Conservation (phyloP, 2,329 filamentous ascomycete genomes). For the Peltaster fructicola region DNA sequence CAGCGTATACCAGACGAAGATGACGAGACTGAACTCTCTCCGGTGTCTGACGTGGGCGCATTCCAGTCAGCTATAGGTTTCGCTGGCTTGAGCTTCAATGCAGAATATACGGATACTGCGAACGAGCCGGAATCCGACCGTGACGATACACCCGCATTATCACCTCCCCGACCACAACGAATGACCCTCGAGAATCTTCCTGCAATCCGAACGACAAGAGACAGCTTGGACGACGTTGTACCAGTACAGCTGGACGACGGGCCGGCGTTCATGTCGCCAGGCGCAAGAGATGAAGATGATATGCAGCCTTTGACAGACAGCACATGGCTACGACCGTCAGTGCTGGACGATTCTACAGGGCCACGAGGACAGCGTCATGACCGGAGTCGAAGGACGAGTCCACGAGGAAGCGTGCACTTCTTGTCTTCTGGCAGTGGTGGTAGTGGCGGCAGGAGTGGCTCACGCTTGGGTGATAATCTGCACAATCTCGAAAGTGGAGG, state of each 20-base stretch:
- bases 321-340: conserved; percentile 38
- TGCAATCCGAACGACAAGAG: conserved; percentile 6
- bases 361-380: conserved; percentile 28
- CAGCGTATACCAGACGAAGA: conserved; percentile 17
- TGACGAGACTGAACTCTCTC: conserved; percentile 24
- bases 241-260: conserved; percentile 33
- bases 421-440: too few species aligned
- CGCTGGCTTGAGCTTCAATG: conserved; percentile 28
- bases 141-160: conserved; percentile 7
- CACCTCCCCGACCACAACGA: conserved; percentile 2
- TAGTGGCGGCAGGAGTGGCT: conserved; percentile 19
- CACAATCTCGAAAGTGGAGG: conserved; percentile 41
- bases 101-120: conserved; percentile 15
- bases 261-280: conserved; percentile 35
- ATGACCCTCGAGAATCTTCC: too few species aligned
- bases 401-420: conserved; percentile 38
- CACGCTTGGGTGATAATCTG: conserved; percentile 43
- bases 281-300: conserved; percentile 31
- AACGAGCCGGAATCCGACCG: conserved; percentile 7
- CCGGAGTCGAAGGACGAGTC: conserved; percentile 21
- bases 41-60: conserved; percentile 26
- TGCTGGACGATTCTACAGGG: conserved; percentile 25
- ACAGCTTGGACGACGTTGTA: conserved; percentile 19
- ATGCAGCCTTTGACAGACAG: conserved; percentile 41
- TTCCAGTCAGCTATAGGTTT: conserved; percentile 34